Evolutionary conservation across 257 asterid species (phyloP), one percentile per base, ranked within the genome.

Genomic region (Misopates orontium): DNA sequence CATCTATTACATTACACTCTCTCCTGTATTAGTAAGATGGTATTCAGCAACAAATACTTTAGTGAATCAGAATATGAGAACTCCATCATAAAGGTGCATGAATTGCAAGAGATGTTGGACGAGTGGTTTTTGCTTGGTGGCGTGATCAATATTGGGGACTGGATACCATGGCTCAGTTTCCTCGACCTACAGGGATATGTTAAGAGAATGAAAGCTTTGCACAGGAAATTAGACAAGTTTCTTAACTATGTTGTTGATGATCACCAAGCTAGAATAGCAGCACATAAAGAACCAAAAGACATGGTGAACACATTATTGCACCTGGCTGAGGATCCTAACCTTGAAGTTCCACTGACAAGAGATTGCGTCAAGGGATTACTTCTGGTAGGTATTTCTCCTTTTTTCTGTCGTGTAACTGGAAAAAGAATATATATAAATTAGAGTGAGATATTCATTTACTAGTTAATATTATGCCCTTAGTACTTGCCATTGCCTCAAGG

Each of bases 121-220:
- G 71, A 82, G 62, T 73, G 80, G 82, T 50, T 79, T 36, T 16
- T 44, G 19, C 79, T 73, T 0, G 54, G 10, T 4, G 80, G 84
- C 1, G 76, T 21, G 59, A 11, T 67, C 14, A 64, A 71, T 48
- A 17, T 82, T 10, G 84, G 84, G 63, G 81, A 82, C 24, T 79
- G 87, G 84, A 74, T 82, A 2, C 85, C 87, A 6, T 82, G 85
- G 81, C 80, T 82, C 1, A 52, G 63, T 11, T 74, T 62, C 22
- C 71, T 81, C 19, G 87, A 82, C 69, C 11, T 79, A 67, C 78
- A 77, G 39, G 81, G 87, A 8, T 74, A 71, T 53, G 82, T 61
- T 22, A 71, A 66, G 58, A 55, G 31, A 47, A 76, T 82, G 84
- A 79, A 73, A 60, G 71, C 15, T 18, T 28, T 82, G 14, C 6